Evolutionary conservation across 352 stramenopile genomes (phyloP).

Genomic region (Phytophthora kernoviae): DNA sequence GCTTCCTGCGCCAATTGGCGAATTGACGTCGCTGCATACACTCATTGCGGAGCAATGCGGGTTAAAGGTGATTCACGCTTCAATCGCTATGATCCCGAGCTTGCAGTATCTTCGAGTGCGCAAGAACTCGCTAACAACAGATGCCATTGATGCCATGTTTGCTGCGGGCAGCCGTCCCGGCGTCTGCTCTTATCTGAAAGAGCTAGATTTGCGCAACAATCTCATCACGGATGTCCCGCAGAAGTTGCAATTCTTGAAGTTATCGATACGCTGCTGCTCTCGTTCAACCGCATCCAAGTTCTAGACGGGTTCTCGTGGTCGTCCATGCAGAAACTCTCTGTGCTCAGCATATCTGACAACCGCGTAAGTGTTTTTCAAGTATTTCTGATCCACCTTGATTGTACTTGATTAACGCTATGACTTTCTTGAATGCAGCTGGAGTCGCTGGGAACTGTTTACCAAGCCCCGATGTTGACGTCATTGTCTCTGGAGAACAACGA

Average conservation of each 20-base stretch:
- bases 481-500: conserved; percentile 88
- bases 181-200: conserved; percentile 56
- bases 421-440: conserved; percentile 44
- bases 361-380: conserved; percentile 37
- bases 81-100: conserved; percentile 53
- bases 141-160: conserved; percentile 55
- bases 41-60: conserved; percentile 72
- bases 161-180: conserved; percentile 20
- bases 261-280: conserved; percentile 72
- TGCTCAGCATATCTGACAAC: conserved; percentile 73
- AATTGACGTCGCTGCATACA: conserved; percentile 62
- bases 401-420: too few species aligned
- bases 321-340: conserved; percentile 61
- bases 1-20: conserved; percentile 52
- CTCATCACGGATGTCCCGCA: conserved; percentile 52
- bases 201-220: conserved; percentile 81
- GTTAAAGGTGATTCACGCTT: conserved; percentile 56
- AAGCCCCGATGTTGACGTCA: conserved; percentile 61
- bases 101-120: conserved; percentile 67
- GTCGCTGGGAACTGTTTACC: conserved; percentile 64
- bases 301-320: conserved; percentile 68
- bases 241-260: conserved; percentile 44
- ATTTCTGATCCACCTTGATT: too few species aligned
- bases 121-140: conserved; percentile 75
- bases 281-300: conserved; percentile 63